Evolutionary conservation across 1,139 yeast species (phyloP).

Genomic region (Scheffersomyces cryptocercus): DNA sequence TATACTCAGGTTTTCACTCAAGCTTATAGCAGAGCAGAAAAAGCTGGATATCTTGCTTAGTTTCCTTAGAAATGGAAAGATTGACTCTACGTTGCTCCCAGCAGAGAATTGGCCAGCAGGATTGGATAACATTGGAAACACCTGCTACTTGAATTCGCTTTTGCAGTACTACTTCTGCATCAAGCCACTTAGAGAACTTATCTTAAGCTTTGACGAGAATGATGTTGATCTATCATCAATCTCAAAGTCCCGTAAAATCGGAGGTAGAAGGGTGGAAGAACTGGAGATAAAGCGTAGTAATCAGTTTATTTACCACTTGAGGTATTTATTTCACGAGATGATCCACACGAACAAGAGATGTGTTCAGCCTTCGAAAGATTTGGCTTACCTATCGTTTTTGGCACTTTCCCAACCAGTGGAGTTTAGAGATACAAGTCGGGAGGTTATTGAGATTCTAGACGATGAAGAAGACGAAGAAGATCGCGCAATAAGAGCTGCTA

Average conservation of each 20-base stretch:
- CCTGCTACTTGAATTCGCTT: slow-evolving; percentile 89
- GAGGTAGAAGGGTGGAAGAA: slow-evolving; percentile 77
- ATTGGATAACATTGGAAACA: slow-evolving; percentile 88
- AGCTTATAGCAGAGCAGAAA: slow-evolving; percentile 46
- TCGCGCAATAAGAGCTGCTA: not conserved
- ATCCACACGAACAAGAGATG: slow-evolving; percentile 61
- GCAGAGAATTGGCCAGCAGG: slow-evolving; percentile 85
- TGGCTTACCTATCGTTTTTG: slow-evolving; percentile 86
- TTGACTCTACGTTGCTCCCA: slow-evolving; percentile 62
- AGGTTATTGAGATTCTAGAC: slow-evolving; percentile 9
- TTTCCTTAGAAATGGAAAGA: slow-evolving; percentile 56
- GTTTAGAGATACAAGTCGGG: slow-evolving; percentile 33
- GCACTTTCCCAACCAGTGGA: slow-evolving; percentile 70
- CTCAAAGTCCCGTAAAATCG: slow-evolving; percentile 57
- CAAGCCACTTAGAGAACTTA: slow-evolving; percentile 72
- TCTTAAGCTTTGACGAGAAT: slow-evolving; percentile 52
- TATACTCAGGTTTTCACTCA: slow-evolving; percentile 51
- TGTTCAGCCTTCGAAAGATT: slow-evolving; percentile 78
- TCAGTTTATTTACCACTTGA: slow-evolving; percentile 74
- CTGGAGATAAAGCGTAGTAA: slow-evolving; percentile 78
- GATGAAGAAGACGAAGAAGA: slow-evolving; percentile 2
- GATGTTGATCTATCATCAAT: slow-evolving; percentile 16
- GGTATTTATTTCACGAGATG: slow-evolving; percentile 69
- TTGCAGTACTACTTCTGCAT: slow-evolving; percentile 88
- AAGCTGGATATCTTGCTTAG: slow-evolving; percentile 54